Base-by-base conservation (phyloP, 768 basidiomycete species). In the Austroboletus festivus region DNA sequence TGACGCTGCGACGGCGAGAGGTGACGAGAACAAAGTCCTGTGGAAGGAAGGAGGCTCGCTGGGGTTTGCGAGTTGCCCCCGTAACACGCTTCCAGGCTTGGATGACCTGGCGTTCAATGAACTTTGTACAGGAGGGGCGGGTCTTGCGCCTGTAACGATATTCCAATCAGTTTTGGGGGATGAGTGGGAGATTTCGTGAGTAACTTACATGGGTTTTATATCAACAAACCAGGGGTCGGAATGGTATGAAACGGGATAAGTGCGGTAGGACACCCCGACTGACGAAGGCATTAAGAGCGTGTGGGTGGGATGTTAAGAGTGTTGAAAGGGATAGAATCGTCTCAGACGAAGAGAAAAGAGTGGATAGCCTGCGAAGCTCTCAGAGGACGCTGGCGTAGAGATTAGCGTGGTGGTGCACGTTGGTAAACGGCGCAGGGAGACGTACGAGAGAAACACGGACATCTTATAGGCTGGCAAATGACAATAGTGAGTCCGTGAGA, bases 21-120 rank as follows among this genome's bases (percentile, higher is more conserved):
- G 77, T 83, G 56, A 86, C 71, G 50, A 85, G 71, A 56, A 84
- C 74, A 61, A 85, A 85, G 60, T 82, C 82, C 20, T 75, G 73
- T 24, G 79, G 75, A 41, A 83, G 68, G 58, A 77, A 61, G 3
- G 83, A 82, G 5, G 73, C 71, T 35, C 80, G 76, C 21, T 76
- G 73, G 28, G 69, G 69, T 45, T 73, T 80, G 52, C 78, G 79
- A 26, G 78, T 73, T 24, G 70, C 67, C 20, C 73, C 69, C 21
- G 82, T 83, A 58, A 85, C 64, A 33, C 73, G 66, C 59, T 86
- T 86, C 84, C 84, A 86, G 10, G 75, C 71, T 37, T 72, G 68
- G 45, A 85, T 64, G 51, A 84, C 66, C 61, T 77, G 79, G 47
- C 84, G 82, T 57, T 81, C 76, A 48, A 86, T 63, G 57, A 64